These are phyloP conservation scores for Cystofilobasidium ferigula DNA, from an alignment of 768 basidiomycete genomes.

Conservation along the genomic window DNA sequence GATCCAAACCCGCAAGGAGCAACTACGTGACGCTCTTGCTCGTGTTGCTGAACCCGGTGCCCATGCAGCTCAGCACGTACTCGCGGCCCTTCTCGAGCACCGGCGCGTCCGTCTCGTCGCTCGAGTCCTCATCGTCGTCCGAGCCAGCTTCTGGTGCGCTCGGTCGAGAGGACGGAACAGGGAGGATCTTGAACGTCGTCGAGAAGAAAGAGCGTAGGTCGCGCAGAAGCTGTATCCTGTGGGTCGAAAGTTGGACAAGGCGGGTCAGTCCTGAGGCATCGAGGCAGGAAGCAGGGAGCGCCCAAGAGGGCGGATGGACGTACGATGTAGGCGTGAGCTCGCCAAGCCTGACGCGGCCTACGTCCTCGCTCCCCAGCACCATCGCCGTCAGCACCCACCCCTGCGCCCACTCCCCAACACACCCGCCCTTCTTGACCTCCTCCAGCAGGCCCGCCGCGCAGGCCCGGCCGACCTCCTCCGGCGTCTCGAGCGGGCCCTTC, in stretches of 20 bases:
- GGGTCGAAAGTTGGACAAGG: not conserved
- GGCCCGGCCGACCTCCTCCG: conserved; percentile 80
- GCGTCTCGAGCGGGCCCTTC: conserved; percentile 47
- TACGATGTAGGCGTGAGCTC: conserved; percentile 71
- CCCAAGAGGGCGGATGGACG: not conserved
- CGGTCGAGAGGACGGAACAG: conserved; percentile 24
- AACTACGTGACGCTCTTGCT: conserved; percentile 34
- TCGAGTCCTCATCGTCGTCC: conserved; percentile 17
- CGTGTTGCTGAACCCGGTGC: conserved; percentile 80
- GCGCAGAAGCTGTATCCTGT: conserved; percentile 79
- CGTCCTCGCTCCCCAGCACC: conserved; percentile 95
- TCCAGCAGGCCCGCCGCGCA: conserved; percentile 67
- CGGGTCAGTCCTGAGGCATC: conserved; percentile 5
- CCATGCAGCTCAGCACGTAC: conserved; percentile 77
- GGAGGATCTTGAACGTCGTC: conserved; percentile 79
- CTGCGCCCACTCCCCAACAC: conserved; percentile 83
- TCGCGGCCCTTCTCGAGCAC: conserved; percentile 47
- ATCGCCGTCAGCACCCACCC: conserved; percentile 73
- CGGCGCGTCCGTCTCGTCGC: conserved; percentile 44
- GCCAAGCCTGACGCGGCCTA: conserved; percentile 76
- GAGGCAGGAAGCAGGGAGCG: conserved; percentile 27
- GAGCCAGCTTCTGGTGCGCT: conserved; percentile 6
- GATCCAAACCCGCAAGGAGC: too few relatives aligned
- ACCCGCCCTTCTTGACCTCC: conserved; percentile 73
- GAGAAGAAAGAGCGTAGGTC: conserved; percentile 76